These are phyloP conservation scores for Xylariaceae sp. DNA, from an alignment of 2,329 filamentous ascomycete species.

Conservation along the genomic window DNA sequence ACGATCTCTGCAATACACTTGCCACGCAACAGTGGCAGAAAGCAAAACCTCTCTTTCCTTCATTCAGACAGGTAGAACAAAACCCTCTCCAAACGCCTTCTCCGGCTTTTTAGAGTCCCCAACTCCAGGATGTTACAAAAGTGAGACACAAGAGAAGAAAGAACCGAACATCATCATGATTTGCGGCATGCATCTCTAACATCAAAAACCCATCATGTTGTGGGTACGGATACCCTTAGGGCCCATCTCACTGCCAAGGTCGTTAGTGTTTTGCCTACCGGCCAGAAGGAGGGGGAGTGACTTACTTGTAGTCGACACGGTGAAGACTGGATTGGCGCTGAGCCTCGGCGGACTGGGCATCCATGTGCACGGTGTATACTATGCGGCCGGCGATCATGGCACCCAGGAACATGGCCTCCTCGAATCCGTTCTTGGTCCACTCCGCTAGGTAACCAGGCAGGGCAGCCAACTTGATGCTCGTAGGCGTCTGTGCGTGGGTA, in stretches of 20 bases:
- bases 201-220: conserved; percentile 14
- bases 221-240: conserved; percentile 18
- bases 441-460: conserved; percentile 84
- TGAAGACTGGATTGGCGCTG: conserved; percentile 55
- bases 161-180: neutral
- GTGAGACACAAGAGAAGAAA: too few species aligned
- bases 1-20: too few species aligned
- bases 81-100: too few species aligned
- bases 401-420: conserved; percentile 83
- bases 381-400: conserved; percentile 75
- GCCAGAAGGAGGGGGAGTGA: neutral
- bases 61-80: too few species aligned
- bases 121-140: too few species aligned
- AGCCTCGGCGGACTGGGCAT: conserved; percentile 47
- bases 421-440: conserved; percentile 76
- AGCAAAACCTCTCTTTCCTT: too few species aligned
- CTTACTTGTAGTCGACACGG: conserved; percentile 60
- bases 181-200: neutral
- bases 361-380: conserved; percentile 56
- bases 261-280: conserved; percentile 3
- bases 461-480: conserved; percentile 72
- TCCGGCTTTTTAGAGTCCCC: too few species aligned
- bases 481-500: conserved; percentile 70
- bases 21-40: too few species aligned
- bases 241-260: conserved; percentile 14